Evolutionary conservation across 2,329 filamentous ascomycete genomes (phyloP).

Genomic region (Sordariomycetes sp.): DNA sequence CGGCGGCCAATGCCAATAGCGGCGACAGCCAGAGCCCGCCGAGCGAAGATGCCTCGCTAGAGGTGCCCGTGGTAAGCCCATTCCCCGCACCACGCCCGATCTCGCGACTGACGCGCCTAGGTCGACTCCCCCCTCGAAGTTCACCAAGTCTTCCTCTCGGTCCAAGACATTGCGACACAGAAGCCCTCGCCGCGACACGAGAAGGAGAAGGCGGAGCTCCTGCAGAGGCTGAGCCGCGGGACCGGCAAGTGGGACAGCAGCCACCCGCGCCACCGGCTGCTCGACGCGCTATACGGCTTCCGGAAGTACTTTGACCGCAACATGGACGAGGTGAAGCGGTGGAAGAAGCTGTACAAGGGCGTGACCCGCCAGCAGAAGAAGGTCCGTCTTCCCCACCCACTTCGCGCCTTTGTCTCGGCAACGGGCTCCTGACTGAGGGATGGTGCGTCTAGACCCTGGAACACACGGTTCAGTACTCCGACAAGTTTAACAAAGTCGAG

Average conservation of each 20-base stretch:
- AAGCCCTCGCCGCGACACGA: slow-evolving; percentile 13
- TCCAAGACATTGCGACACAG: slow-evolving; percentile 11
- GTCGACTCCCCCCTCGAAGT: slow-evolving; percentile 10
- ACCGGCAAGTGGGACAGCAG: slow-evolving; percentile 18
- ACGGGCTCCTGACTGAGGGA: background rate
- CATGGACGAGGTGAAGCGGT: slow-evolving; percentile 20
- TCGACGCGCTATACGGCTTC: slow-evolving; percentile 25
- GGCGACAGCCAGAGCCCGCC: background rate
- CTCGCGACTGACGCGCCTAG: background rate
- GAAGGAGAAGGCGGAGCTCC: slow-evolving; percentile 16
- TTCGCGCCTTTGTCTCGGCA: background rate
- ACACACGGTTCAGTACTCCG: slow-evolving; percentile 40
- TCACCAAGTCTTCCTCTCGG: slow-evolving; percentile 13
- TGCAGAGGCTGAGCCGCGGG: slow-evolving; percentile 14
- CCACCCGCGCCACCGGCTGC: slow-evolving; percentile 23
- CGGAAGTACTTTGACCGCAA: slow-evolving; percentile 18
- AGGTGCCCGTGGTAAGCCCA: background rate
- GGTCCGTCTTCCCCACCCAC: slow-evolving; percentile 7
- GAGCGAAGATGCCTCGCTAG: background rate
- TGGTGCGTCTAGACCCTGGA: slow-evolving; percentile 30
- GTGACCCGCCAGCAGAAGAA: slow-evolving; percentile 19
- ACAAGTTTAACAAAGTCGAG: slow-evolving; percentile 32
- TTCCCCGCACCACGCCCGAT: background rate
- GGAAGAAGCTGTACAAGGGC: slow-evolving; percentile 21
- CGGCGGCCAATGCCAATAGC: background rate